phyloP scores from a whole-genome alignment of 208 protist species.

The Kentomonas sorsogonicus region DNA sequence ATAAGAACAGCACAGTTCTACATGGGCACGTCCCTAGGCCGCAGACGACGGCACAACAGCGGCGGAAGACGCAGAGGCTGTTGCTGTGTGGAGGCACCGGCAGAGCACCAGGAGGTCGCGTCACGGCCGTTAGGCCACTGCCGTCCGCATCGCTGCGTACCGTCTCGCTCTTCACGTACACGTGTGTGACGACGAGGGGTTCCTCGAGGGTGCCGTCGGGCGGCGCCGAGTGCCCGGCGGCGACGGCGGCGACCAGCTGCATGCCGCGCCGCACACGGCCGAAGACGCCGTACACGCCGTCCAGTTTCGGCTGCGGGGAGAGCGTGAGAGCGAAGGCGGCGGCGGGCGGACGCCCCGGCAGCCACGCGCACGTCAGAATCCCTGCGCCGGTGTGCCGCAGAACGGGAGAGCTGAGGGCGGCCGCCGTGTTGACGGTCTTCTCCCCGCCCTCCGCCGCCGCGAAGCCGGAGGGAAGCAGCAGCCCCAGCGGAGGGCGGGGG shows the following conservation, averaged over 20 bases:
- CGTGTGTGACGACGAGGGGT: too few species aligned
- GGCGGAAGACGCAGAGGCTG: too few species aligned
- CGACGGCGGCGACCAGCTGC: conserved; percentile 25
- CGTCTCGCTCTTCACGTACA: too few species aligned
- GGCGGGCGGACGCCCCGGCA: conserved; percentile 15
- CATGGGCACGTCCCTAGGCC: too few species aligned
- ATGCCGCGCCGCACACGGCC: conserved; percentile 56
- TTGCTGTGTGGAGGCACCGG: too few species aligned
- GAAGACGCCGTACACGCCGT: conserved; percentile 44
- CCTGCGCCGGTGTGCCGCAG: conserved; percentile 59
- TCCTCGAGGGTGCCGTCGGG: too few species aligned
- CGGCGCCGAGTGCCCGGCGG: too few species aligned
- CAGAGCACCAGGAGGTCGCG: too few species aligned
- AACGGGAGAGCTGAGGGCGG: too few species aligned
- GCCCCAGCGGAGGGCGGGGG: conserved; percentile 5
- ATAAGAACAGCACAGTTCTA: neutral
- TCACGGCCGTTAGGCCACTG: too few species aligned
- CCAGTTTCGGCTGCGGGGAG: conserved; percentile 43
- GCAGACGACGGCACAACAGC: too few species aligned
- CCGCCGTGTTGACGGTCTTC: neutral
- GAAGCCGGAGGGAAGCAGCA: conserved; percentile 8
- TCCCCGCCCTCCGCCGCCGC: neutral
- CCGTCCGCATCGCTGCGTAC: too few species aligned
- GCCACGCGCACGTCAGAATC: conserved; percentile 26
- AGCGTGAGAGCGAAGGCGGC: conserved; percentile 45